phyloP scores from a whole-genome alignment of 805 yeast genomes.

The Metschnikowia henanensis region DNA sequence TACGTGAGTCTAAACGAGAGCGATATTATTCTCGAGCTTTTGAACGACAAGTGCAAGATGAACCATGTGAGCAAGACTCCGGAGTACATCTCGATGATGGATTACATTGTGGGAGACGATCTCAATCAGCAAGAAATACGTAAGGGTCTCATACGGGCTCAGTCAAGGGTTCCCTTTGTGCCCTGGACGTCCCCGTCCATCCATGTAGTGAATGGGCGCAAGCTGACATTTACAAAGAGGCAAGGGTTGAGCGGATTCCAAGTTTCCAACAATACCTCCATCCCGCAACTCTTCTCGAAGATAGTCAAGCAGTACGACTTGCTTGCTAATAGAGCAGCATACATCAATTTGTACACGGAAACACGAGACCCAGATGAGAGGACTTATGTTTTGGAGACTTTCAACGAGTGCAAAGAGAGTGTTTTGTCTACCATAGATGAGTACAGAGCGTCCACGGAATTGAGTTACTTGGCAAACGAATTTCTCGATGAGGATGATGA shows the following conservation, averaged over 20 bases:
- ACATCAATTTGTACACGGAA: slow-evolving; percentile 70
- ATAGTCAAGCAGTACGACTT: slow-evolving; percentile 77
- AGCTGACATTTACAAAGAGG: slow-evolving; percentile 56
- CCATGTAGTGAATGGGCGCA: slow-evolving; percentile 73
- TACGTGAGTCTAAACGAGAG: slow-evolving; percentile 74
- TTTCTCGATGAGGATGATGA: slow-evolving; percentile 33
- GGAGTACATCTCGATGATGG: slow-evolving; percentile 66
- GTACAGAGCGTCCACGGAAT: slow-evolving; percentile 42
- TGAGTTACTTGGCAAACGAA: slow-evolving; percentile 49
- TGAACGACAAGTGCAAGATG: slow-evolving; percentile 78
- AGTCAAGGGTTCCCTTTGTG: slow-evolving; percentile 69
- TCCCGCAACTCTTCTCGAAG: slow-evolving; percentile 63
- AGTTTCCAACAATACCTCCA: slow-evolving; percentile 80
- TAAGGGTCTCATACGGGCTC: slow-evolving; percentile 62
- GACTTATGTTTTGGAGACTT: slow-evolving; percentile 47
- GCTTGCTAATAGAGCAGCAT: slow-evolving; percentile 78
- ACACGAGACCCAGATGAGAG: slow-evolving; percentile 44
- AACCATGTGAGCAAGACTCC: slow-evolving; percentile 45
- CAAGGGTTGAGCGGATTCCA: slow-evolving; percentile 66
- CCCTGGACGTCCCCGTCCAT: slow-evolving; percentile 85
- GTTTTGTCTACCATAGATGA: slow-evolving; percentile 47
- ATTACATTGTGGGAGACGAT: slow-evolving; percentile 62
- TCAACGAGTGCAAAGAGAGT: slow-evolving; percentile 49
- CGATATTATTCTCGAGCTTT: slow-evolving; percentile 79
- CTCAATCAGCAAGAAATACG: slow-evolving; percentile 69